These are phyloP conservation scores for Notholithocarpus densiflorus DNA, from an alignment of 306 rosid genomes.

Conservation along the genomic window DNA sequence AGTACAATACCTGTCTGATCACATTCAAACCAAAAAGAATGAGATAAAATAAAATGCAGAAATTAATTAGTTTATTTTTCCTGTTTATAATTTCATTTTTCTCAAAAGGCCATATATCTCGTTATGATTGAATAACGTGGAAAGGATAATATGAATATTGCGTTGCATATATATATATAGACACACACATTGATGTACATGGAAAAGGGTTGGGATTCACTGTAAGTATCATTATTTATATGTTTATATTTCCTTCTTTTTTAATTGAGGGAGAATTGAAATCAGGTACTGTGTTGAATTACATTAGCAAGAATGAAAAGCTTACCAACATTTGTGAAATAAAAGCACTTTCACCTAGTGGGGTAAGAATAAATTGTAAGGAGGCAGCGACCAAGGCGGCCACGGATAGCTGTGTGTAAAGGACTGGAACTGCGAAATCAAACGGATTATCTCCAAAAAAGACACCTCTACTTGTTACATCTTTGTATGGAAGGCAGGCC, in stretches of 20 bases:
- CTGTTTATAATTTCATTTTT: background rate
- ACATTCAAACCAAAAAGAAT: background rate
- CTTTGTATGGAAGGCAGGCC: slow-evolving; percentile 18
- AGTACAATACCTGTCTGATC: slow-evolving; percentile 42
- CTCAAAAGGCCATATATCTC: background rate
- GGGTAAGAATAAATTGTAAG: slow-evolving; percentile 37
- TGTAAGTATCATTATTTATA: no score
- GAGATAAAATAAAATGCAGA: background rate
- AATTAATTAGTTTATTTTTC: background rate
- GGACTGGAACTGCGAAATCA: background rate
- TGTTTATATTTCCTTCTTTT: no score
- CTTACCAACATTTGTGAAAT: slow-evolving; percentile 54
- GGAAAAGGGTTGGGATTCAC: no score
- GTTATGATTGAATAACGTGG: background rate
- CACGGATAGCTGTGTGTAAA: slow-evolving; percentile 35
- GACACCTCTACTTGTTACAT: slow-evolving; percentile 29
- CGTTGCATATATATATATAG: no score
- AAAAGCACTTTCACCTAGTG: slow-evolving; percentile 45
- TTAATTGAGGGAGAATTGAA: background rate
- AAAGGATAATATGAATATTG: background rate
- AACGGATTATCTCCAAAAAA: slow-evolving; percentile 46
- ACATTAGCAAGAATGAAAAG: background rate
- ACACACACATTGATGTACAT: no score
- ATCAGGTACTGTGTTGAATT: background rate
- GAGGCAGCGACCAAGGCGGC: slow-evolving; percentile 19